Conservation (phyloP, 139 green algal genomes). For the Haematococcus lacustris region DNA sequence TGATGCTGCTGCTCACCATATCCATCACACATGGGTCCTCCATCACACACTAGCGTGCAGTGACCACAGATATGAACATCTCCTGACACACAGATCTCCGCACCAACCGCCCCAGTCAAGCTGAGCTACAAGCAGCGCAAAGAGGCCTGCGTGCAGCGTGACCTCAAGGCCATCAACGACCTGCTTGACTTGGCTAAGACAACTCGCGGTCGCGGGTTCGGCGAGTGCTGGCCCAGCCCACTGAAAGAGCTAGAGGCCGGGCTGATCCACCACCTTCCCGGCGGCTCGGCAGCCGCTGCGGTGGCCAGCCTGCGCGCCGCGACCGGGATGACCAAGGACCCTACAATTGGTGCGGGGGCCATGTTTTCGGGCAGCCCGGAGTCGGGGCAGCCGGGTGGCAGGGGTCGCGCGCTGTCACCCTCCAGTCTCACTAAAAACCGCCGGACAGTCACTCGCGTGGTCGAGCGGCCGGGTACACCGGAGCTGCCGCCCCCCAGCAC, state of each 20-base stretch:
- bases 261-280: neutral
- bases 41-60: no score
- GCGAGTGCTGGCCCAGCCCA: slow-evolving; percentile 53
- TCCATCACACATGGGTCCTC: no score
- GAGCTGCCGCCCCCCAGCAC: slow-evolving; percentile 23
- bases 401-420: no score
- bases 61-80: no score
- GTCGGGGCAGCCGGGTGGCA: no score
- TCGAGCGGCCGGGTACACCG: slow-evolving; percentile 32
- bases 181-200: slow-evolving; percentile 50
- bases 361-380: no score
- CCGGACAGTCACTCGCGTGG: neutral
- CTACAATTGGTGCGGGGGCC: no score
- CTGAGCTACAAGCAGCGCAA: slow-evolving; percentile 42
- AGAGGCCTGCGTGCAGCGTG: slow-evolving; percentile 34
- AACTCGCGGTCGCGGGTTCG: slow-evolving; percentile 34
- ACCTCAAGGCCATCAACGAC: slow-evolving; percentile 50
- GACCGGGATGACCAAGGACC: no score
- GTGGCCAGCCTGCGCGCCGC: neutral
- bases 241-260: slow-evolving; percentile 16
- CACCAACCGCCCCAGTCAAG: slow-evolving; percentile 14
- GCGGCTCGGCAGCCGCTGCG: neutral
- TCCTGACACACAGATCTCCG: no score
- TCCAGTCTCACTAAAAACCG: neutral
- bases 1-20: no score